Conservation (phyloP, 169 alveolate species). For the Plasmodium vinckei region DNA sequence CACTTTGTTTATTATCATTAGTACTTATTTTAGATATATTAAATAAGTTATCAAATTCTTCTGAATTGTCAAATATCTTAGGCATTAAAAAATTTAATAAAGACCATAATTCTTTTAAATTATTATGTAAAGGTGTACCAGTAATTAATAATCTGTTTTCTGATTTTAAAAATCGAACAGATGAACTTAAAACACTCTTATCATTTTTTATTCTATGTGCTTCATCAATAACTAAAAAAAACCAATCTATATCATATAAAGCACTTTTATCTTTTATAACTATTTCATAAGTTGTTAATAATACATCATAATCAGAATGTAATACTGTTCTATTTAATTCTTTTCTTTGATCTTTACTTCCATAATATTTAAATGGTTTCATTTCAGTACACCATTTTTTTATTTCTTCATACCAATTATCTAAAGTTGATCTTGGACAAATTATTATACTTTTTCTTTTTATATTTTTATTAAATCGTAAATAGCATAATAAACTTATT, state of each 20-base stretch:
- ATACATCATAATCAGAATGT: conserved; percentile 91
- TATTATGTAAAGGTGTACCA: conserved; percentile 99
- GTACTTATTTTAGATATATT: conserved; percentile 80
- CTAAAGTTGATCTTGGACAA: conserved; percentile 97
- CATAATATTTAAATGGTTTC: conserved; percentile 96
- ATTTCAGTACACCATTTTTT: conserved; percentile 95
- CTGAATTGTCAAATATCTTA: conserved; percentile 95
- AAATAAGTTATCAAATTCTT: conserved; percentile 97
- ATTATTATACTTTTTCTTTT: conserved; percentile 97
- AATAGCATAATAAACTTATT: conserved; percentile 94
- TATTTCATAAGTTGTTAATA: conserved; percentile 95
- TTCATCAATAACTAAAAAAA: conserved; percentile 98
- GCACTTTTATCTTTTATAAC: conserved; percentile 94
- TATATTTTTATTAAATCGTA: conserved; percentile 90
- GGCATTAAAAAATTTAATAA: conserved; percentile 98
- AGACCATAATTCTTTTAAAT: conserved; percentile 99
- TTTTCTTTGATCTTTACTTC: conserved; percentile 94
- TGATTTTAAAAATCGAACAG: conserved; percentile 90
- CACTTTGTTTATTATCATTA: conserved; percentile 79
- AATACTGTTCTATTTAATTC: conserved; percentile 78
- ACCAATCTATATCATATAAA: conserved; percentile 93
- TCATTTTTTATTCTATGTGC: conserved; percentile 99
- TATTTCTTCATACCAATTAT: conserved; percentile 98
- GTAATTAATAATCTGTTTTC: conserved; percentile 96
- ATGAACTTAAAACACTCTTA: conserved; percentile 94